Percentiles rank a stretch among this genome's conserved stretches.
phyloP scores from a whole-genome alignment of 345 rosid species.

The Diplotaxis tenuifolia region DNA sequence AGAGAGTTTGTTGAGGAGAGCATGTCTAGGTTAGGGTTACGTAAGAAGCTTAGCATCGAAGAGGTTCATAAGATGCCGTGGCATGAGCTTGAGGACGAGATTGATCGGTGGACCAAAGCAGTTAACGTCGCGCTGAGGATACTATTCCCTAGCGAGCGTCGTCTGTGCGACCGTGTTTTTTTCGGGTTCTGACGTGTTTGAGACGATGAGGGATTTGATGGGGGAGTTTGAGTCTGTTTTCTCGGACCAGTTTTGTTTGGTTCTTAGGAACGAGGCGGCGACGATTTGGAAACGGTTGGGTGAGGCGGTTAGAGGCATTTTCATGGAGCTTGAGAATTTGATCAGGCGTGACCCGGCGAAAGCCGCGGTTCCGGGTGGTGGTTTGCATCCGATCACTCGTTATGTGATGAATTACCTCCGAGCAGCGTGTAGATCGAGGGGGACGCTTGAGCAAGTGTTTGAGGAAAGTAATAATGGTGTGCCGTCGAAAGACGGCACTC shows the following conservation, averaged over 20 bases:
- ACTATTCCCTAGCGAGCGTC: constrained; percentile 88
- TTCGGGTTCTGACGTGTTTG: constrained; percentile 73
- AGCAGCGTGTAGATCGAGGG: constrained; percentile 75
- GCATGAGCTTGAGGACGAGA: constrained; percentile 78
- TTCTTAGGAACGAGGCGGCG: constrained; percentile 67
- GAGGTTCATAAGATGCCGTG: constrained; percentile 79
- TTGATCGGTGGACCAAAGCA: constrained; percentile 87
- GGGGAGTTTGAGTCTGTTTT: constrained; percentile 71
- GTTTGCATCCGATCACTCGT: constrained; percentile 83
- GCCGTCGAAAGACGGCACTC: constrained; percentile 50
- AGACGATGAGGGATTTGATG: constrained; percentile 74
- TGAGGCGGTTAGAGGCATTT: constrained; percentile 74
- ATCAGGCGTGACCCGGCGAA: constrained; percentile 87
- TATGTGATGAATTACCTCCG: constrained; percentile 88
- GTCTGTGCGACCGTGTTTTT: constrained; percentile 87
- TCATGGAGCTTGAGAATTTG: constrained; percentile 91
- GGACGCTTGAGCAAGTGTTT: constrained; percentile 73
- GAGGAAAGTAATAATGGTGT: constrained; percentile 56
- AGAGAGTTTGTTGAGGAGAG: constrained; percentile 86
- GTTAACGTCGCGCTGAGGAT: constrained; percentile 66
- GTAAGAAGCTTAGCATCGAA: constrained; percentile 69
- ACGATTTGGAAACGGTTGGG: constrained; percentile 77
- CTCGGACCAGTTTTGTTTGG: constrained; percentile 69
- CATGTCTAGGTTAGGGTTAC: constrained; percentile 68
- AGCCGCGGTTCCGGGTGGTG: constrained; percentile 78